Evolutionary conservation across 805 yeast species (phyloP).

Genomic region (Priceomyces melissophilus): DNA sequence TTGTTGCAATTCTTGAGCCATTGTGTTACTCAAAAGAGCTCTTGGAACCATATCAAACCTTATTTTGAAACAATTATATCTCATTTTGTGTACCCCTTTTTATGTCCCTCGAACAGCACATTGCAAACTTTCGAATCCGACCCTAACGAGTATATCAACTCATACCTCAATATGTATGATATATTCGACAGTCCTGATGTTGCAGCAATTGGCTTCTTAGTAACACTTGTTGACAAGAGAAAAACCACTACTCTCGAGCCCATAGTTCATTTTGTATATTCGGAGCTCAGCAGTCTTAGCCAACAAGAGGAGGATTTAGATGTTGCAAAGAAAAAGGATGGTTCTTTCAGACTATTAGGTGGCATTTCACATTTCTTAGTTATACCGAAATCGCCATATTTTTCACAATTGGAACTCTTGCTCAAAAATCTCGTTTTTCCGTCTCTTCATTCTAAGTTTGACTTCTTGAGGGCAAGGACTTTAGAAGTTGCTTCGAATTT

Average conservation of each 20-base stretch:
- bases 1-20: constrained; percentile 54
- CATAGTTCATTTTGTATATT: constrained; percentile 57
- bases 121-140: constrained; percentile 79
- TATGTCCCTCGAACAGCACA: constrained; percentile 65
- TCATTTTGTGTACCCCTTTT: constrained; percentile 71
- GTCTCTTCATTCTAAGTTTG: constrained; percentile 55
- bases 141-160: constrained; percentile 83
- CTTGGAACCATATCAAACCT: constrained; percentile 68
- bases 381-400: constrained; percentile 53
- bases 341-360: constrained; percentile 76
- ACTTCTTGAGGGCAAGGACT: constrained; percentile 74
- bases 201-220: constrained; percentile 73
- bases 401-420: constrained; percentile 65
- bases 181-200: constrained; percentile 63
- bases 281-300: constrained; percentile 32
- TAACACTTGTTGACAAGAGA: constrained; percentile 68
- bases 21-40: constrained; percentile 47
- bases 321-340: constrained; percentile 64
- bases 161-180: constrained; percentile 56
- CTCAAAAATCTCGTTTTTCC: constrained; percentile 66
- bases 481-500: constrained; percentile 65
- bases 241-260: constrained; percentile 57
- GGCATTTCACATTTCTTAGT: constrained; percentile 60
- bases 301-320: constrained; percentile 40
- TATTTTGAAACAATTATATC: constrained; percentile 61